These are phyloP conservation scores for Pinus albicaulis DNA, from an alignment of 75 land plant genomes.

Conservation along the genomic window DNA sequence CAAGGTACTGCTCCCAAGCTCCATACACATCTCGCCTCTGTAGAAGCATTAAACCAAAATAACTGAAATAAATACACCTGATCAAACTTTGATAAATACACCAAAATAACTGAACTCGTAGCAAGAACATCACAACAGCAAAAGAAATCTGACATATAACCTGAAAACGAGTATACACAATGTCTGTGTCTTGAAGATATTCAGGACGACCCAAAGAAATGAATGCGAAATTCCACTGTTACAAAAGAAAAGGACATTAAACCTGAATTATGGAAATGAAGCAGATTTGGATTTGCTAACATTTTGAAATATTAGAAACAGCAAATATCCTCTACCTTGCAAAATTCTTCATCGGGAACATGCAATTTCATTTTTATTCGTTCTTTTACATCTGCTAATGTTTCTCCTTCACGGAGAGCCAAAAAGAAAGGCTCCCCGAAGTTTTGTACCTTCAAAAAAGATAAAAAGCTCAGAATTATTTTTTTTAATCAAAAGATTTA, in stretches of 20 bases:
- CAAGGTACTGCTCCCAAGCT: constrained; percentile 57
- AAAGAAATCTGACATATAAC: constrained; percentile 5
- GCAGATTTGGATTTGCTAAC: neutral
- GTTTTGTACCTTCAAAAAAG: constrained; percentile 24
- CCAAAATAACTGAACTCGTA: too few species aligned
- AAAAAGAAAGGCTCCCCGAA: constrained; percentile 40
- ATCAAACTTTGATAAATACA: neutral
- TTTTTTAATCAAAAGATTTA: neutral
- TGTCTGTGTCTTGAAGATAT: constrained; percentile 29
- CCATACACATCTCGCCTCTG: constrained; percentile 47
- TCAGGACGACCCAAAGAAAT: constrained; percentile 50
- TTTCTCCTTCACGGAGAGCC: constrained; percentile 26
- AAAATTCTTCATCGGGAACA: constrained; percentile 35
- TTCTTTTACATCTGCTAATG: constrained; percentile 23
- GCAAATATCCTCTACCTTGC: constrained; percentile 16
- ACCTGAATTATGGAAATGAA: neutral
- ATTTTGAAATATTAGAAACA: neutral
- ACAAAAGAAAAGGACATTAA: neutral
- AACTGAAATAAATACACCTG: neutral
- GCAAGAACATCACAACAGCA: too few species aligned
- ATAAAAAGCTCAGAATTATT: neutral
- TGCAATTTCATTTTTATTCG: constrained; percentile 26
- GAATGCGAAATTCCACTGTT: constrained; percentile 51
- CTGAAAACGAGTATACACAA: constrained; percentile 39
- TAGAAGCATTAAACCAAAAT: neutral